These are phyloP conservation scores for Phialophora verrucosa DNA, from an alignment of 2,329 filamentous ascomycete genomes.

Conservation along the genomic window DNA sequence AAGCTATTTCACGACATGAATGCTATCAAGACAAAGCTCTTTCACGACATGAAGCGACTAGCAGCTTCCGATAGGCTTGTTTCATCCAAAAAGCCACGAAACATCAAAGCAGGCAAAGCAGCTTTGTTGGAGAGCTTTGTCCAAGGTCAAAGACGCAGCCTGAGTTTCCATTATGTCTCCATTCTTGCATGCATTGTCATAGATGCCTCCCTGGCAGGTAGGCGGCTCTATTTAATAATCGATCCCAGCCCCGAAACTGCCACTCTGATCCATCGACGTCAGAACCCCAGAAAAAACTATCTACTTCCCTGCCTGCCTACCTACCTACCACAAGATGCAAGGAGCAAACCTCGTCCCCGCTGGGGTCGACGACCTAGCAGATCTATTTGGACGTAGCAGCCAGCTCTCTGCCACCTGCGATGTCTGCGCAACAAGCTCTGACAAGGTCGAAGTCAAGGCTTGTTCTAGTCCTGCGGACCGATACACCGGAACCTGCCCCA, in stretches of 20 bases:
- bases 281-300: not conserved
- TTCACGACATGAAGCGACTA: not conserved
- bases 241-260: not conserved
- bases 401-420: not conserved
- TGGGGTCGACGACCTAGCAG: not conserved
- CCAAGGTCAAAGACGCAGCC: not conserved
- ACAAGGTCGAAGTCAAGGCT: constrained; percentile 10
- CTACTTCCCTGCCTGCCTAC: not conserved
- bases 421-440: constrained; percentile 13
- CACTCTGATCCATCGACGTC: not conserved
- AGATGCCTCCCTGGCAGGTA: not conserved
- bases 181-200: not conserved
- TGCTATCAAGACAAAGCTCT: constrained; percentile 14
- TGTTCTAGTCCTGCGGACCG: constrained; percentile 4
- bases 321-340: not conserved
- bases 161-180: not conserved
- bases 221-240: not conserved
- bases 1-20: no score
- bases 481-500: constrained; percentile 18
- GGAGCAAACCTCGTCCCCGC: not conserved
- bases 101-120: not conserved
- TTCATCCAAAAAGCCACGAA: not conserved
- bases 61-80: not conserved
- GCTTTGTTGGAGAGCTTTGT: not conserved
- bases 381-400: not conserved